phyloP scores from a whole-genome alignment of 2,329 filamentous ascomycete genomes.

The Leptographium lundbergii region DNA sequence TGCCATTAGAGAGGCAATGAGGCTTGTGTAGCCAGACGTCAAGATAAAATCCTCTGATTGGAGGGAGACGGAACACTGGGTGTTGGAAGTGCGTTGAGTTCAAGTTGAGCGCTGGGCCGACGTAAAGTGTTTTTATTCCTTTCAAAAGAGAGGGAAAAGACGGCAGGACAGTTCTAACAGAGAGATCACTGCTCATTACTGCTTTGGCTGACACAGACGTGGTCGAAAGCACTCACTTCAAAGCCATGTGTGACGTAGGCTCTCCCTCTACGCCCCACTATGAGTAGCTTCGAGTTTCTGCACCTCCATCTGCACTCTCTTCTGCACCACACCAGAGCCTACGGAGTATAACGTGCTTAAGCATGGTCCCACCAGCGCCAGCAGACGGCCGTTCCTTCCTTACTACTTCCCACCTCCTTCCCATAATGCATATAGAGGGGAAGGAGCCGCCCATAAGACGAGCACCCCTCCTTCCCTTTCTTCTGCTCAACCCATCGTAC shows the following conservation, averaged over 20 bases:
- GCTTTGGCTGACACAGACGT: not conserved
- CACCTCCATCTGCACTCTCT: not conserved
- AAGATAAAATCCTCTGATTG: no score
- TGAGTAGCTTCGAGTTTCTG: not conserved
- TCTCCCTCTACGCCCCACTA: not conserved
- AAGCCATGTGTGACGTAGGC: not conserved
- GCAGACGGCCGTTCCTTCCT: no score
- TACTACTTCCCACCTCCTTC: no score
- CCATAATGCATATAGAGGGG: not conserved
- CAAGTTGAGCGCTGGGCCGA: not conserved
- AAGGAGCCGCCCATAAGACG: not conserved
- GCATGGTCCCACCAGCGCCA: not conserved
- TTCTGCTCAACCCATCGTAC: not conserved
- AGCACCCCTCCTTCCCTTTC: not conserved
- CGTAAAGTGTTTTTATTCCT: not conserved
- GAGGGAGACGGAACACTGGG: not conserved
- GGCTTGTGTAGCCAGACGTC: no score
- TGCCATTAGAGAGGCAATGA: not conserved
- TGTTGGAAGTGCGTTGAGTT: not conserved
- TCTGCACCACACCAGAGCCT: not conserved
- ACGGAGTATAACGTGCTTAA: not conserved
- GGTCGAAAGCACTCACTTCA: not conserved
- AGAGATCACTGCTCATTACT: not conserved
- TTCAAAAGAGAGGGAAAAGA: not conserved
- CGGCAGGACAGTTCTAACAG: not conserved